Evolutionary conservation across 2,329 filamentous ascomycete genomes (phyloP).

Genomic region (Cladosporium phlei): DNA sequence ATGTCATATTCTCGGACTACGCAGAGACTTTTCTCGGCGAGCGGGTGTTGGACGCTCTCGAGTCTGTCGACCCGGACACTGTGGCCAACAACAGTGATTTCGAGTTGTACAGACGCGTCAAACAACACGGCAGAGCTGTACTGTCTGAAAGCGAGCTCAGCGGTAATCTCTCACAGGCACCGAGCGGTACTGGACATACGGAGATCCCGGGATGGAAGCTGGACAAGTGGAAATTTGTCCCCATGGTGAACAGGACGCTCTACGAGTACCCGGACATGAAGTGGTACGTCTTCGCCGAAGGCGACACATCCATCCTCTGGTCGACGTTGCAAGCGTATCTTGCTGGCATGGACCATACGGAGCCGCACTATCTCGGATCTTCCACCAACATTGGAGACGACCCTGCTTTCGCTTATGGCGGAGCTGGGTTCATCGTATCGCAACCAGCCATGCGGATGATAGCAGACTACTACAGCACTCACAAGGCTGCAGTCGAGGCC

Average conservation of each 20-base stretch:
- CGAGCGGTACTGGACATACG: conserved; percentile 14
- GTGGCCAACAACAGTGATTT: conserved; percentile 29
- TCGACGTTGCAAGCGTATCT: conserved; percentile 42
- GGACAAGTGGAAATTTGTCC: conserved; percentile 53
- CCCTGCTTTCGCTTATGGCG: conserved; percentile 36
- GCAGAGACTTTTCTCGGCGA: conserved; percentile 47
- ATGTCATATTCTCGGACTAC: conserved; percentile 56
- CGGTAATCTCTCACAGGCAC: conserved; percentile 14
- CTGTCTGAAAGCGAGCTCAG: conserved; percentile 28
- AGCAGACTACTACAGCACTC: conserved; percentile 35
- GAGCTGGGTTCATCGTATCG: conserved; percentile 41
- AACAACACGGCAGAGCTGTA: conserved; percentile 27
- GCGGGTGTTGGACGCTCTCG: conserved; percentile 33
- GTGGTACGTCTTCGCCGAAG: conserved; percentile 52
- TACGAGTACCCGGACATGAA: conserved; percentile 41
- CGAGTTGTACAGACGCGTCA: conserved; percentile 34
- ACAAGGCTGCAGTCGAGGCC: conserved; percentile 39
- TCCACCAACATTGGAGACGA: background rate
- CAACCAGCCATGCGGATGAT: conserved; percentile 33
- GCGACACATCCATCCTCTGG: conserved; percentile 46
- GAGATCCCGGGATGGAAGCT: conserved; percentile 43
- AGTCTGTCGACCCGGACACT: conserved; percentile 24
- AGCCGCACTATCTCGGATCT: conserved; percentile 34
- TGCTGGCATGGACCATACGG: conserved; percentile 39
- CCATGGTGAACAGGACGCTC: conserved; percentile 49